Evolutionary conservation across 192 early-diverging fungal genomes (phyloP).

Genomic region (Endogone sp.): DNA sequence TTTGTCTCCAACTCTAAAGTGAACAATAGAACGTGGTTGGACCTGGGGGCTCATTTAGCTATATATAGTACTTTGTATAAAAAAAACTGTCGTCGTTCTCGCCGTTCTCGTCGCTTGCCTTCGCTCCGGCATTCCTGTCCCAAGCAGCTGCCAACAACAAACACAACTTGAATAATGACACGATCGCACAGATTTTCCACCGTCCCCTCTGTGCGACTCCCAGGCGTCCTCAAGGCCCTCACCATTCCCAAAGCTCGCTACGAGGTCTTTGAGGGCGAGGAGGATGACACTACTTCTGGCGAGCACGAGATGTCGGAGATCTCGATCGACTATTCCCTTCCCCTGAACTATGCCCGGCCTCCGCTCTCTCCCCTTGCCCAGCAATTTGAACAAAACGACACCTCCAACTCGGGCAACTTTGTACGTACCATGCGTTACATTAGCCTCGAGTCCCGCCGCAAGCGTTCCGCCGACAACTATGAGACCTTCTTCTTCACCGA

Average conservation of each 20-base stretch:
- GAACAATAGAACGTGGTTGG: no score
- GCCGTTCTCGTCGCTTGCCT: no score
- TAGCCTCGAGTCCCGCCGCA: background rate
- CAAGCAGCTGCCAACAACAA: no score
- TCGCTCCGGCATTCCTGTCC: no score
- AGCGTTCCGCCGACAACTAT: conserved; percentile 13
- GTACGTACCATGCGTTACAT: background rate
- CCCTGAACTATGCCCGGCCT: background rate
- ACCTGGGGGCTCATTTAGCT: no score
- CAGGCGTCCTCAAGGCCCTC: background rate
- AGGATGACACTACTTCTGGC: background rate
- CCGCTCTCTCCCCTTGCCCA: background rate
- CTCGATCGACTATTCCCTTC: background rate
- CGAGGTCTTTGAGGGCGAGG: background rate
- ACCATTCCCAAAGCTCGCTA: background rate
- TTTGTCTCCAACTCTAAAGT: no score
- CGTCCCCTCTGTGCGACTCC: no score
- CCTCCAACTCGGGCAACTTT: background rate
- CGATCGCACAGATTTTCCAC: no score
- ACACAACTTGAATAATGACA: no score
- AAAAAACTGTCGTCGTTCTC: no score
- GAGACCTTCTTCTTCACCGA: conserved; percentile 31
- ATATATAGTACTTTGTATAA: no score
- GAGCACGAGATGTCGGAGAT: background rate
- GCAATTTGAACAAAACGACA: background rate